Evolutionary conservation across 116 monocot species (phyloP).

Genomic region (Zostera marina): DNA sequence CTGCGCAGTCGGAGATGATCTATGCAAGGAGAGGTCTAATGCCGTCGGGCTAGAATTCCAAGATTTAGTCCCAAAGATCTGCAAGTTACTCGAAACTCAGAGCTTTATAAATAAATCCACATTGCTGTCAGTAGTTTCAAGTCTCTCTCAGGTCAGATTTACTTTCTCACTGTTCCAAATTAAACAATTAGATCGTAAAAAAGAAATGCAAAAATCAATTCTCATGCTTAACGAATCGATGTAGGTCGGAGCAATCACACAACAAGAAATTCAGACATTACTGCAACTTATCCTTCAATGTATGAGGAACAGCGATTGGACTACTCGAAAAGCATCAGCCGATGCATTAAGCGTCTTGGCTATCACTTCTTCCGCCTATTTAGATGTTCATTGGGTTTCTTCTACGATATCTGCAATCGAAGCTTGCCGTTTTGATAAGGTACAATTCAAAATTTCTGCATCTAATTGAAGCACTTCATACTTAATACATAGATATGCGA

Average conservation of each 20-base stretch:
- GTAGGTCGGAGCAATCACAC: constrained; percentile 73
- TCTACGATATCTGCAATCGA: constrained; percentile 57
- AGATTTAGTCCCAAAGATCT: constrained; percentile 58
- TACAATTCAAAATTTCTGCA: constrained; percentile 5
- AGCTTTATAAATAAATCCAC: constrained; percentile 57
- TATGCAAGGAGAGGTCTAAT: constrained; percentile 15
- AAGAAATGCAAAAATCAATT: too few species aligned
- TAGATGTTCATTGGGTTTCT: constrained; percentile 45
- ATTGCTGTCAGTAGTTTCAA: constrained; percentile 54
- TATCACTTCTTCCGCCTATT: constrained; percentile 37
- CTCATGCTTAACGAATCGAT: not conserved
- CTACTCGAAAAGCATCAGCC: constrained; percentile 82
- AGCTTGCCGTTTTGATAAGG: constrained; percentile 93
- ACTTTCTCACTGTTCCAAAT: not conserved
- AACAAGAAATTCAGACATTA: constrained; percentile 48
- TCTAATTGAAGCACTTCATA: not conserved
- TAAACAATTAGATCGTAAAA: not conserved
- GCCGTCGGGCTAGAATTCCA: constrained; percentile 28
- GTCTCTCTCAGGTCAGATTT: constrained; percentile 48
- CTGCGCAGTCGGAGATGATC: constrained; percentile 16
- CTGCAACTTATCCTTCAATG: constrained; percentile 73
- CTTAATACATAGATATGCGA: not conserved
- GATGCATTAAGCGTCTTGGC: constrained; percentile 61
- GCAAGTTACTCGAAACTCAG: constrained; percentile 52
- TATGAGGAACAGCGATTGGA: constrained; percentile 80